Percentiles rank a stretch among this genome's conserved stretches.
These are phyloP conservation scores for Aureobasidium leucospermi DNA, from an alignment of 2,329 filamentous ascomycete genomes.

Conservation along the genomic window DNA sequence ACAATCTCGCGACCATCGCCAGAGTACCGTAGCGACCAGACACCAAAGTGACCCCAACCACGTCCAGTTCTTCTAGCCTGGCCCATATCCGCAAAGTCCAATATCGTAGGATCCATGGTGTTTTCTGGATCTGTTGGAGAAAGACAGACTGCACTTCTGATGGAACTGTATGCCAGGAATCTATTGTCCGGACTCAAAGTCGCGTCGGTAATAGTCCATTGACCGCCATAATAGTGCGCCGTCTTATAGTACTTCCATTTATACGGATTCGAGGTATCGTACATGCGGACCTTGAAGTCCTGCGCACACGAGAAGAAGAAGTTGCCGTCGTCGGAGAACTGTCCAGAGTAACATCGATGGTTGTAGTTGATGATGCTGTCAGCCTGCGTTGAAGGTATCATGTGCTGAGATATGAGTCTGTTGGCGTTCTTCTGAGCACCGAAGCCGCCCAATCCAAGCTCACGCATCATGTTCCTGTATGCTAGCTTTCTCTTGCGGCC, in stretches of 20 bases:
- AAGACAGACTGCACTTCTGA: constrained; percentile 74
- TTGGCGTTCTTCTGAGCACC: constrained; percentile 54
- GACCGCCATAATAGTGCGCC: constrained; percentile 84
- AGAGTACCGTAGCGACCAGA: constrained; percentile 89
- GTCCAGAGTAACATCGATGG: constrained; percentile 82
- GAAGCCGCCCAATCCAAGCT: constrained; percentile 62
- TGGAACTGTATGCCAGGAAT: constrained; percentile 86
- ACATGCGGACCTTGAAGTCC: constrained; percentile 93
- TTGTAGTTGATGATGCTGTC: constrained; percentile 87
- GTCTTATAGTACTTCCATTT: constrained; percentile 94
- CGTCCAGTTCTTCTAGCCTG: constrained; percentile 22
- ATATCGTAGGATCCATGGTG: constrained; percentile 65
- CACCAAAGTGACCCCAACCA: constrained; percentile 35
- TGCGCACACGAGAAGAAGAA: constrained; percentile 93
- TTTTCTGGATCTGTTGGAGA: constrained; percentile 82
- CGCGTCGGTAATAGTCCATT: constrained; percentile 95
- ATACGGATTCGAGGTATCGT: constrained; percentile 92
- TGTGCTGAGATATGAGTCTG: constrained; percentile 57
- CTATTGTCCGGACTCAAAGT: constrained; percentile 85
- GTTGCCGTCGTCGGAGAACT: constrained; percentile 94
- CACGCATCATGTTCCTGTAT: constrained; percentile 68
- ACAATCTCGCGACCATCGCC: constrained; percentile 87
- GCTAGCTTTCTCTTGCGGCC: constrained; percentile 56
- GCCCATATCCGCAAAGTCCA: constrained; percentile 60
- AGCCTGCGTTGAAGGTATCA: constrained; percentile 69